Percentiles rank a stretch among this genome's conserved stretches.
These are phyloP conservation scores for Ceratocystis destructans DNA, from an alignment of 2,329 filamentous ascomycete genomes.

Conservation along the genomic window DNA sequence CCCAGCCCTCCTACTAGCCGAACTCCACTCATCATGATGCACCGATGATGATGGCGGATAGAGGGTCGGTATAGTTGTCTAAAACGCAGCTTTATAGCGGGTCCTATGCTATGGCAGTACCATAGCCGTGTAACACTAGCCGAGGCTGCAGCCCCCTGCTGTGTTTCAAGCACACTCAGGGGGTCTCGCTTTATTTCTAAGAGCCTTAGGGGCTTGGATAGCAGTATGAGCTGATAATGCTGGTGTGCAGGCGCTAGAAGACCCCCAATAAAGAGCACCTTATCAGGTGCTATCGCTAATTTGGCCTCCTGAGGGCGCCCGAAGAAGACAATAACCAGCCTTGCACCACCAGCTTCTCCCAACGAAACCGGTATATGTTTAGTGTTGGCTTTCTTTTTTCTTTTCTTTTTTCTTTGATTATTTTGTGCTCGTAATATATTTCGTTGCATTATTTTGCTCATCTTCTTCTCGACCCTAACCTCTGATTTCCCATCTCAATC, in stretches of 20 bases:
- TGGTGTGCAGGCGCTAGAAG: background rate
- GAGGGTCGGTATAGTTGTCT: background rate
- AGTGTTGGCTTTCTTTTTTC: background rate
- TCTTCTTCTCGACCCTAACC: background rate
- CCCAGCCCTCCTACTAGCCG: too few species aligned
- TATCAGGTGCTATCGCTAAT: background rate
- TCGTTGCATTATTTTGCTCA: background rate
- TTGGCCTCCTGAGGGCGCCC: background rate
- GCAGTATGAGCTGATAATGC: background rate
- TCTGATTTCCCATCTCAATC: background rate
- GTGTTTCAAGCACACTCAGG: background rate
- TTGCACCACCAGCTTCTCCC: background rate
- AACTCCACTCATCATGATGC: background rate
- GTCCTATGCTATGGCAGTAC: background rate
- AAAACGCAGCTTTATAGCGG: background rate
- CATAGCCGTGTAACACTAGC: background rate
- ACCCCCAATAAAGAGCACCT: background rate
- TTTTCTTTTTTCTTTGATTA: background rate
- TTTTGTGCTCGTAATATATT: background rate
- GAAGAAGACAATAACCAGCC: background rate
- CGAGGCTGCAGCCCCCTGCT: background rate
- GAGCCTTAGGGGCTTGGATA: background rate
- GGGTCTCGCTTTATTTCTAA: background rate
- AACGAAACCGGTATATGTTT: background rate
- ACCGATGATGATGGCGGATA: background rate